Base-by-base conservation (phyloP, 2,329 filamentous ascomycete species). In the Trichoderma sp. region DNA sequence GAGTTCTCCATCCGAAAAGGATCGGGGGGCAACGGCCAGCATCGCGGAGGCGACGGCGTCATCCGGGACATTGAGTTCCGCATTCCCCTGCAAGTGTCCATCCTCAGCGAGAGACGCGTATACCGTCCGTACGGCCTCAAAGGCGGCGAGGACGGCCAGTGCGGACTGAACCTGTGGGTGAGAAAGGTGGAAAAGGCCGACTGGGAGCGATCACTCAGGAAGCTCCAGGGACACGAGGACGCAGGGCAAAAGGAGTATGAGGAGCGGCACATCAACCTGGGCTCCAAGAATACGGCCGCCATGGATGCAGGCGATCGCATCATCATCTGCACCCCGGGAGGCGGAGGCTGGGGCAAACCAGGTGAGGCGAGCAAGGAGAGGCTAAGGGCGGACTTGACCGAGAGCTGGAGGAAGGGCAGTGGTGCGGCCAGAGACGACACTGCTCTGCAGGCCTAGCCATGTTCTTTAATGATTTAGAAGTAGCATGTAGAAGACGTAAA, bases 81-180 rank as follows among this genome's bases (percentile, higher is more conserved):
- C 6, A 89, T 91, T 61, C 88, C 90, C 0, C 85, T 94, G 3
- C 88, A 92, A 72, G 89, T 91, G 9, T 90, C 86, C 1, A 94
- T 95, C 52, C 78, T 95, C 9, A 90, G 87, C 45, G 91, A 95
- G 76, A 76, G 91, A 14, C 80, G 91, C n/a, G 90, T 93, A 0
- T 91, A 91, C 70, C 85, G 85, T 52, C 91, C 79, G 0, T 77
- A 78, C 19, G 71, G 94, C 0, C 82, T 97, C 66, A 88, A 88
- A 24, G 94, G 94, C 0, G 94, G 94, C 3, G 89, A 88, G 64
- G 90, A 94, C 67, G 94, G 88, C 0, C 78, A 86, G 70, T 89
- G 90, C 58, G 94, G 94, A 0, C 79, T 93, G 67, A 98, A 98
- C 71, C 80, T 96, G 52, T 98, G 94, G 94, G 88, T 96, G 39